Base-by-base conservation (phyloP, 140 eudicot genomes). In the Flaveria floridana region DNA sequence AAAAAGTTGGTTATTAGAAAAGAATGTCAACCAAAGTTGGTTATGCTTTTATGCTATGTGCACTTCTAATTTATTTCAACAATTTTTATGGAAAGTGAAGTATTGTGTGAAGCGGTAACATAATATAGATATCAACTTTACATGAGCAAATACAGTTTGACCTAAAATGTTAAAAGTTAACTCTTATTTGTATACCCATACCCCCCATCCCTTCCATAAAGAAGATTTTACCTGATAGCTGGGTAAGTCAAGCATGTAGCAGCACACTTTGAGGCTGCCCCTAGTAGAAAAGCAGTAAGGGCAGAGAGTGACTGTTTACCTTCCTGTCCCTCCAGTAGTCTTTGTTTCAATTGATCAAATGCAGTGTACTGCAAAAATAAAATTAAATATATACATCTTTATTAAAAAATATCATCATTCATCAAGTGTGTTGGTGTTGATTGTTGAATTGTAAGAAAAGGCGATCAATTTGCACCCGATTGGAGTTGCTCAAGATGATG, bases 201-300 rank as follows among this genome's bases (percentile, higher is more conserved):
- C 6, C n/a, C 50, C 9, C 2, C 7, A 23, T 23, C 48, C 51
- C 37, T 26, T 26, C 28, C 28, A 26, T 26, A 26, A 42, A 56
- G 47, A 71, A 9, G 69, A 44, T 69, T 21, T 57, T 28, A 94
- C 99, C 99, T 88, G 86, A 94, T 94, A 65, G 90, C 89, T 1
- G 99, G 99, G 71, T 94, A 94, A 1, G 99, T 90, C 72, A 90
- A 73, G 79, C 96, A 88, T 70, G 99, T 94, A 12, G 99, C 99
- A 67, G 85, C 84, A 72, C 96, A 90, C 80, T 94, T 94, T 26
- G 99, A 90, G 76, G 78, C 89, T 42, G 99, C 99, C 42, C 99
- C 99, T 70, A 90, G 71, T 64, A 85, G 70, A 75, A 94, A 94
- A 70, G 97, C 99, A 80, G 89, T 80, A 64, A 89, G 80, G 13